phyloP scores from a whole-genome alignment of 805 yeast species.

The Saturnispora kantuleensis region DNA sequence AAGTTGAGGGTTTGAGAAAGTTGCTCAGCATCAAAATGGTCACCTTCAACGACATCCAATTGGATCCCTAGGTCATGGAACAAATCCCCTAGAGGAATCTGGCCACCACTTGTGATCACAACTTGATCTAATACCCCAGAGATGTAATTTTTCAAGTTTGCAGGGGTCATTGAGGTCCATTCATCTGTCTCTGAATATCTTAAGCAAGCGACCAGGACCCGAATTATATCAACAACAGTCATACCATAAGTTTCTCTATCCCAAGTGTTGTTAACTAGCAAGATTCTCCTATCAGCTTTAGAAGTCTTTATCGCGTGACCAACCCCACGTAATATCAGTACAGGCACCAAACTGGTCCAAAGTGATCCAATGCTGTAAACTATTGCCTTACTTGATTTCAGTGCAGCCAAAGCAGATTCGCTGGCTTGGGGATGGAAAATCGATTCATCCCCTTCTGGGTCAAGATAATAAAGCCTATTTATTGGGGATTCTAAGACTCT shows the following conservation, averaged over 20 bases:
- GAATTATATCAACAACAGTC: conserved; percentile 50
- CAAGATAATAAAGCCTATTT: conserved; percentile 63
- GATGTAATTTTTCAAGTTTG: too few relatives aligned
- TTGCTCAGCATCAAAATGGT: conserved; percentile 1
- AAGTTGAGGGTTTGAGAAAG: conserved; percentile 3
- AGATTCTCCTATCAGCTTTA: conserved; percentile 35
- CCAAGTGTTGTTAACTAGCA: conserved; percentile 60
- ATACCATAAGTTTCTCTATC: conserved; percentile 77
- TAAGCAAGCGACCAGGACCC: conserved; percentile 1
- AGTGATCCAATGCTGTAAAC: conserved; percentile 80
- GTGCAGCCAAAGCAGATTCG: conserved; percentile 42
- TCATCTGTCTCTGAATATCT: conserved; percentile 1
- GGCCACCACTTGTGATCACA: background rate
- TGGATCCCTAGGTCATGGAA: background rate
- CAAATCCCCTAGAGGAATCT: background rate
- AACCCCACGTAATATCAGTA: conserved; percentile 61
- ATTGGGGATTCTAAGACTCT: conserved; percentile 55
- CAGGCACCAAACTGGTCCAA: conserved; percentile 81
- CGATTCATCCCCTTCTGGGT: conserved; percentile 82
- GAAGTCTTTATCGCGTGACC: conserved; percentile 43
- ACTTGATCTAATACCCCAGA: background rate
- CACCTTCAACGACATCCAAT: background rate
- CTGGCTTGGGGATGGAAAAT: conserved; percentile 53
- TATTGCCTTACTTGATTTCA: conserved; percentile 43
- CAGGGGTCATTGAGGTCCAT: background rate